These are phyloP conservation scores for Leccinum brunneo-olivaceum DNA, from an alignment of 1,284 basidiomycete species.

Conservation along the genomic window DNA sequence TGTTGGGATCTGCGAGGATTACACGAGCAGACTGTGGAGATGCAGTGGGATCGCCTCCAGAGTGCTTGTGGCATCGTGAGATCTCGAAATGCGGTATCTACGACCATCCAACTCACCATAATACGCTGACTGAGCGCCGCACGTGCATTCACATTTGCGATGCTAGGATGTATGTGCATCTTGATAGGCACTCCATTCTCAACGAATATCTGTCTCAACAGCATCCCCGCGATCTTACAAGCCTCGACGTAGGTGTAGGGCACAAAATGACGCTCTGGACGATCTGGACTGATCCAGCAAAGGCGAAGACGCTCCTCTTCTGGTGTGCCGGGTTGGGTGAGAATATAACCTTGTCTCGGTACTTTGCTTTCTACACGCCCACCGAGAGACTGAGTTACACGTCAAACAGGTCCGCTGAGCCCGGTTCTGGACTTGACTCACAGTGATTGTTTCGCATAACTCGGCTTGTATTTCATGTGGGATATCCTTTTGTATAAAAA, in stretches of 20 bases:
- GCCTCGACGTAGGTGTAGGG: constrained; percentile 73
- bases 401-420: constrained; percentile 9
- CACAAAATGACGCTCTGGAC: constrained; percentile 69
- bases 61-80: constrained; percentile 45
- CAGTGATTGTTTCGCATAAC: constrained; percentile 62
- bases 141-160: constrained; percentile 66
- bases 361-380: constrained; percentile 72
- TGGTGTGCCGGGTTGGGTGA: constrained; percentile 57
- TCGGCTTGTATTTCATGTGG: constrained; percentile 58
- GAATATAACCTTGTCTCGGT: constrained; percentile 64
- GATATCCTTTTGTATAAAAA: constrained; percentile 77
- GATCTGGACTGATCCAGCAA: constrained; percentile 59
- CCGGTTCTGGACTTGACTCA: constrained; percentile 23
- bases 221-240: constrained; percentile 64
- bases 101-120: constrained; percentile 41
- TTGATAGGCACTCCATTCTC: constrained; percentile 54
- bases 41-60: constrained; percentile 66
- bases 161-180: constrained; percentile 73
- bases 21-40: constrained; percentile 61
- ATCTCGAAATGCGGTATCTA: background rate
- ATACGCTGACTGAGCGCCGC: constrained; percentile 58
- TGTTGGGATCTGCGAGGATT: constrained; percentile 70
- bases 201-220: constrained; percentile 68
- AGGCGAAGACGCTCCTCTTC: constrained; percentile 66
- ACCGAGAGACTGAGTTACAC: constrained; percentile 47